Evolutionary conservation across 2,329 filamentous ascomycete species (phyloP).

Genomic region (Paecilomyces variotii): DNA sequence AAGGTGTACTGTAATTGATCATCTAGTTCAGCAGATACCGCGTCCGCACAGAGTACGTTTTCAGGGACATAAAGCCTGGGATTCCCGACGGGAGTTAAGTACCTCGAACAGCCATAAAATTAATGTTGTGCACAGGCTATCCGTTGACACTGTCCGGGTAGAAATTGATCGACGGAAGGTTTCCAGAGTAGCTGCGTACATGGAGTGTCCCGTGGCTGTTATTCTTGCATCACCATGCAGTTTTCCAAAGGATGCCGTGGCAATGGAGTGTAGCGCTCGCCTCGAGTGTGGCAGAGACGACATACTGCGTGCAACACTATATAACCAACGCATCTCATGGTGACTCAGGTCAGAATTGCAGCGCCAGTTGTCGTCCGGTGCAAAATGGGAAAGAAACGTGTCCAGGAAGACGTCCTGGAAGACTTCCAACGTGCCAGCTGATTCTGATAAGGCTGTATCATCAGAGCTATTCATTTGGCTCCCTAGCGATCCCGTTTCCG

Average conservation of each 20-base stretch:
- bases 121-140: neutral
- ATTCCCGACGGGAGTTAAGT: neutral
- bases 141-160: neutral
- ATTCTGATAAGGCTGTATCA: neutral
- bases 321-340: neutral
- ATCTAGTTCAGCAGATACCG: neutral
- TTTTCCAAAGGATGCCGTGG: neutral
- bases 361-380: neutral
- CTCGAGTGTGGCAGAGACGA: neutral
- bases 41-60: neutral
- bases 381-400: neutral
- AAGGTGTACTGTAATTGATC: neutral
- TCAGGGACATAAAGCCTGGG: neutral
- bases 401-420: neutral
- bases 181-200: neutral
- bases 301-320: neutral
- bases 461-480: neutral
- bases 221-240: neutral
- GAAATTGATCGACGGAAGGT: neutral
- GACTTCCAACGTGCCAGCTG: neutral
- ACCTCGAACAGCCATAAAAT: neutral
- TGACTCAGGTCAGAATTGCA: neutral
- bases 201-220: neutral
- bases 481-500: neutral
- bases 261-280: neutral